These are phyloP conservation scores for Aureobasidium sp. DNA, from an alignment of 2,329 filamentous ascomycete genomes.

Conservation along the genomic window DNA sequence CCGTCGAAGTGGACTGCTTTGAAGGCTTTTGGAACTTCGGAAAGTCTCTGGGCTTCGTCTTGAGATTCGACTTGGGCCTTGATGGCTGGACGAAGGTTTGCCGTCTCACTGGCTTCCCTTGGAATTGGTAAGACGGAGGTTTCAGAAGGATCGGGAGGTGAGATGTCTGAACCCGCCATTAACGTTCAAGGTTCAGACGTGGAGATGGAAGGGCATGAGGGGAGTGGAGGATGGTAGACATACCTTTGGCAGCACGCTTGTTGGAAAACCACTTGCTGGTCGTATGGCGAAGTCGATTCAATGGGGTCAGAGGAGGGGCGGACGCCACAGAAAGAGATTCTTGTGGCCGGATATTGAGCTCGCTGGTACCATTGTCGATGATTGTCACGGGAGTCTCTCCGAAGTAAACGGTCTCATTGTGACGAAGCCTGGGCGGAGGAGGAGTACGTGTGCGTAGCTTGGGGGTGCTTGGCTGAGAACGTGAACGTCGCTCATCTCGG, in stretches of 20 bases:
- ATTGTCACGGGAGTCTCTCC: not conserved
- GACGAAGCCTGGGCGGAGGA: not conserved
- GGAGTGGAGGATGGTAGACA: not conserved
- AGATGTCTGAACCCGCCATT: constrained; percentile 6
- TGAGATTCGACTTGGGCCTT: not conserved
- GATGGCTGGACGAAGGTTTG: not conserved
- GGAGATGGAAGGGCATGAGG: not conserved
- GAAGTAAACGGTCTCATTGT: not conserved
- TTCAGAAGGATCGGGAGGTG: not conserved
- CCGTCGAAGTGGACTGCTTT: constrained; percentile 15
- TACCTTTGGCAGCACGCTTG: constrained; percentile 1
- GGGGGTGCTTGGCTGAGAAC: not conserved
- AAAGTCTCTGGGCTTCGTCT: not conserved
- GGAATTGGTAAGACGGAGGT: not conserved
- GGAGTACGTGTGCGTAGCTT: not conserved
- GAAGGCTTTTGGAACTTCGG: not conserved
- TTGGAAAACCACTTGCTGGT: constrained; percentile 1
- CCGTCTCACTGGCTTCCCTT: not conserved
- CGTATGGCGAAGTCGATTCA: not conserved
- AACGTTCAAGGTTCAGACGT: constrained; percentile 1
- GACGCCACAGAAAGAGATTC: not conserved
- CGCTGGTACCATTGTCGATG: not conserved
- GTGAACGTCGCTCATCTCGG: not conserved
- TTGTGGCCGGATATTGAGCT: not conserved
- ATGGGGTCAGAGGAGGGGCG: not conserved